phyloP scores from a whole-genome alignment of 257 asterid species.

The Nicotiana sylvestris region DNA sequence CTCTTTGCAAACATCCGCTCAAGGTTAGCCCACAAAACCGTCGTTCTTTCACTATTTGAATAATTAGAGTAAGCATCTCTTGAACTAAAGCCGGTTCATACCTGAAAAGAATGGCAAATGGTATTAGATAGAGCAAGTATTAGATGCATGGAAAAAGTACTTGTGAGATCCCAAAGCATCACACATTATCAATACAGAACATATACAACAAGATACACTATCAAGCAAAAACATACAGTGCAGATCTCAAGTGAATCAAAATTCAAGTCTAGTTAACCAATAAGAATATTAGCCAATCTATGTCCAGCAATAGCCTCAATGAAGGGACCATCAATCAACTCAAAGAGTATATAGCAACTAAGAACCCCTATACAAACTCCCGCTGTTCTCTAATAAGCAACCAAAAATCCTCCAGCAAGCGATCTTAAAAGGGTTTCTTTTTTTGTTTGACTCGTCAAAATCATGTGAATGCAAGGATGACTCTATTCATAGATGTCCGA shows the following conservation, averaged over 20 bases:
- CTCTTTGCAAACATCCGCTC: conserved; percentile 75
- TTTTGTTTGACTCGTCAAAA: neutral
- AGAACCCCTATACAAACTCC: neutral
- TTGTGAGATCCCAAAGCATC: neutral
- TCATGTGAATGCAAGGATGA: neutral
- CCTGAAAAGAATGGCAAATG: conserved; percentile 34
- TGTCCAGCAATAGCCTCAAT: neutral
- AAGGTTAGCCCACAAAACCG: conserved; percentile 82
- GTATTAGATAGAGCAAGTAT: conserved; percentile 4
- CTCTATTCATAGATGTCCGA: neutral
- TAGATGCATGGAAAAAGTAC: neutral
- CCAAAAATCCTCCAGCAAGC: neutral
- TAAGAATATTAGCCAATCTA: neutral
- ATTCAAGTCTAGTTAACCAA: neutral
- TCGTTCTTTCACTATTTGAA: conserved; percentile 87
- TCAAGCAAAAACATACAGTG: neutral
- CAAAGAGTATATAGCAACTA: neutral
- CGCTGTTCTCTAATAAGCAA: neutral
- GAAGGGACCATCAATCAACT: neutral
- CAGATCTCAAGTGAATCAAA: neutral
- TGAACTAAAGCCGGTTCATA: conserved; percentile 69
- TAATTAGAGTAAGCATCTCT: conserved; percentile 85
- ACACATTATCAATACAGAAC: neutral
- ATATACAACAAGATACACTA: neutral
- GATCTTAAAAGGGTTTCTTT: neutral